phyloP scores from a whole-genome alignment of 2,329 filamentous ascomycete species.

The Pestalotiopsis fici region DNA sequence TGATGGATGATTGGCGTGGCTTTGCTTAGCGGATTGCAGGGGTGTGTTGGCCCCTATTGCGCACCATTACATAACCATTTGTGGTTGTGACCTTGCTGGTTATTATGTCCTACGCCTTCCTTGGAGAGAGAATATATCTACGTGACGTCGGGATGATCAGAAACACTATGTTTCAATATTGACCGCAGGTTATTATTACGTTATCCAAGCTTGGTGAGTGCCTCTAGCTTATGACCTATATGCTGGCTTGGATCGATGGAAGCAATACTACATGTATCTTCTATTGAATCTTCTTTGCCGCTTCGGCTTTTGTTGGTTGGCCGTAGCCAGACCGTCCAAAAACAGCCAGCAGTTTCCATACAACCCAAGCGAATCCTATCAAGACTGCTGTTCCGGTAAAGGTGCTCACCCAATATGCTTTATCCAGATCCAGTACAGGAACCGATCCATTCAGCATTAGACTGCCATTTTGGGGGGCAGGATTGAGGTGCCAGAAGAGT shows the following conservation, averaged over 20 bases:
- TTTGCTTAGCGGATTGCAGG: constrained; percentile 1
- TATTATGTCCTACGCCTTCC: background rate
- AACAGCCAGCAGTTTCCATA: constrained; percentile 56
- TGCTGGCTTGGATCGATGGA: too few species aligned
- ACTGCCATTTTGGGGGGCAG: constrained; percentile 36
- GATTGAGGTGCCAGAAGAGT: constrained; percentile 78
- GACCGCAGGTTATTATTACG: too few species aligned
- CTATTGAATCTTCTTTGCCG: constrained; percentile 27
- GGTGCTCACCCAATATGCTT: constrained; percentile 45
- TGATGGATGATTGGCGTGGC: constrained; percentile 5
- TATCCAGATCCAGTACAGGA: constrained; percentile 63
- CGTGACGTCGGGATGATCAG: too few species aligned
- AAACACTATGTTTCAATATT: too few species aligned
- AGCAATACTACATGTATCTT: background rate
- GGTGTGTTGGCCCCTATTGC: background rate
- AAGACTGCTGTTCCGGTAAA: constrained; percentile 62
- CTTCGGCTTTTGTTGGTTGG: constrained; percentile 13
- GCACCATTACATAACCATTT: constrained; percentile 2
- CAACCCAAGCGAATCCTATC: constrained; percentile 70
- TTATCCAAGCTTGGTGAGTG: too few species aligned
- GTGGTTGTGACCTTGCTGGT: background rate
- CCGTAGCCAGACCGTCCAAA: constrained; percentile 35
- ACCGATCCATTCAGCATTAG: constrained; percentile 60
- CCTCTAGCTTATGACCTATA: too few species aligned
- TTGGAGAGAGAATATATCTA: too few species aligned